Percentiles rank a stretch among this genome's conserved stretches.
These are phyloP conservation scores for Dendrostoma leiphaemia DNA, from an alignment of 2,329 filamentous ascomycete species.

Conservation along the genomic window DNA sequence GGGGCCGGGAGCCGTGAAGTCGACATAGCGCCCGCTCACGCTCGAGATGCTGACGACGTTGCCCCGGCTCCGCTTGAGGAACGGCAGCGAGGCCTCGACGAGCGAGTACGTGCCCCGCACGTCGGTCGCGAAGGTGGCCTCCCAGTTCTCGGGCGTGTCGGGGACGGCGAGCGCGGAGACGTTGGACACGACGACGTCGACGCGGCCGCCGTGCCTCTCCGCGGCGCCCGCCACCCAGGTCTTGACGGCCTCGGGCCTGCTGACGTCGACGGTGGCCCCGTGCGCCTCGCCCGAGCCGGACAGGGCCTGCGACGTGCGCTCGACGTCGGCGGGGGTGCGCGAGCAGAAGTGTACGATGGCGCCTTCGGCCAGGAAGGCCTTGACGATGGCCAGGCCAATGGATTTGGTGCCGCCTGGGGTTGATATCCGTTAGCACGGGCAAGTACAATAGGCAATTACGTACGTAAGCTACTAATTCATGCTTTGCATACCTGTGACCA, in stretches of 20 bases:
- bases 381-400: constrained; percentile 21
- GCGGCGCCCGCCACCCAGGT: constrained; percentile 17
- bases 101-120: constrained; percentile 31
- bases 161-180: constrained; percentile 27
- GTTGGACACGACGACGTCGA: constrained; percentile 23
- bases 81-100: constrained; percentile 29
- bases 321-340: constrained; percentile 19
- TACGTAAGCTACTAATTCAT: not conserved
- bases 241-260: constrained; percentile 11
- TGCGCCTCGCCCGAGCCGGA: constrained; percentile 2
- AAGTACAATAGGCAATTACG: too few relatives aligned
- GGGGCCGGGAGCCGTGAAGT: constrained; percentile 34
- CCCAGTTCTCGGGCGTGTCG: constrained; percentile 25
- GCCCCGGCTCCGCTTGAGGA: constrained; percentile 32
- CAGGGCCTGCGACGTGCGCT: constrained; percentile 4
- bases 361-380: constrained; percentile 21
- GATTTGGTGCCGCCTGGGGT: constrained; percentile 18
- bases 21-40: constrained; percentile 33
- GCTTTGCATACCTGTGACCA: constrained; percentile 28
- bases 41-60: constrained; percentile 33
- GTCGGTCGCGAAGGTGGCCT: constrained; percentile 30
- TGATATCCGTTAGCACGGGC: not conserved
- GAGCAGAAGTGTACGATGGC: constrained; percentile 24
- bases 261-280: constrained; percentile 19
- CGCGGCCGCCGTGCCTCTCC: constrained; percentile 4